Evolutionary conservation across 305 asterid species (phyloP).

Genomic region (Solanum chacoense): DNA sequence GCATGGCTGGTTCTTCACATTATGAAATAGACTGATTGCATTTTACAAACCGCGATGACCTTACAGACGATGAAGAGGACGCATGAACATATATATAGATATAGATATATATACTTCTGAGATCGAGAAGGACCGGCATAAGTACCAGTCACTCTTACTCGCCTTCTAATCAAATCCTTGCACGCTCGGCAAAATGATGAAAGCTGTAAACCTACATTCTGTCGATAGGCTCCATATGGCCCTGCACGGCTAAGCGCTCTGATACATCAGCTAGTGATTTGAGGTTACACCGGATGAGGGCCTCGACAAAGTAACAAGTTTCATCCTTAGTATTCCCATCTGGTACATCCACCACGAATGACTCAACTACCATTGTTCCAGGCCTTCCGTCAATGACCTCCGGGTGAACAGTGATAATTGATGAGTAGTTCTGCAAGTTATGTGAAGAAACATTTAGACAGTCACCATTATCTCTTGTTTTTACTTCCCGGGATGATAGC

Average conservation of each 20-base stretch:
- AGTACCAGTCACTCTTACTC: constrained; percentile 28
- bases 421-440: constrained; percentile 58
- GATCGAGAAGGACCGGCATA: constrained; percentile 25
- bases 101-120: constrained; percentile 10
- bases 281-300: constrained; percentile 76
- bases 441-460: not conserved
- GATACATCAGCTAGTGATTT: constrained; percentile 80
- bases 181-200: constrained; percentile 5
- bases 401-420: constrained; percentile 61
- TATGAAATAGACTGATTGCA: constrained; percentile 6
- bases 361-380: constrained; percentile 72
- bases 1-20: not conserved
- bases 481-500: not conserved
- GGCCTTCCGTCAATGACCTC: constrained; percentile 66
- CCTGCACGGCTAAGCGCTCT: constrained; percentile 62
- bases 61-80: constrained; percentile 6
- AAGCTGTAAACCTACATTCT: constrained; percentile 19
- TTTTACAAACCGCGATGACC: constrained; percentile 13
- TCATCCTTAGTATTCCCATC: constrained; percentile 85
- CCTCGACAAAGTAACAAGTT: constrained; percentile 76
- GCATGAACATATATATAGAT: not conserved
- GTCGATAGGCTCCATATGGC: constrained; percentile 39
- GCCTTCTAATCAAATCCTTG: constrained; percentile 12
- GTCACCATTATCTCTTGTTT: not conserved
- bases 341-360: constrained; percentile 76